Evolutionary conservation across 2,329 filamentous ascomycete species (phyloP).

Genomic region (Aspergillus ochraceoroseus): DNA sequence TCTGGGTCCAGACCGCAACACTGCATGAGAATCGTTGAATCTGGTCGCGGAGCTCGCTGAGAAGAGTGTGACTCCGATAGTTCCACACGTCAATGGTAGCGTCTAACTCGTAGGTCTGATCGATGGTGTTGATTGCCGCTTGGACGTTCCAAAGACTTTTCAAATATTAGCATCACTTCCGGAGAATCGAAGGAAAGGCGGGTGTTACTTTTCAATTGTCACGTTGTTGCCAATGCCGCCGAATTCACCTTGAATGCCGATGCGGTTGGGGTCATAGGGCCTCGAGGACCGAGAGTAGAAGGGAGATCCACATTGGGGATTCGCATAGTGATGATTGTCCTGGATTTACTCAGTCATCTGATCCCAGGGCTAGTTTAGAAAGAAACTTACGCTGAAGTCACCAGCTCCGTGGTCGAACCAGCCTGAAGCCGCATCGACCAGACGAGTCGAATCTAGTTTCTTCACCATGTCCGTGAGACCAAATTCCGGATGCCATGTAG

Average conservation of each 20-base stretch:
- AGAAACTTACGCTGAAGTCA: slow-evolving; percentile 49
- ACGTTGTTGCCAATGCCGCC: slow-evolving; percentile 64
- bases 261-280: slow-evolving; percentile 56
- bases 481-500: slow-evolving; percentile 51
- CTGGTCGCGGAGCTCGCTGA: slow-evolving; percentile 48
- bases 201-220: slow-evolving; percentile 54
- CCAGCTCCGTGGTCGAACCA: slow-evolving; percentile 66
- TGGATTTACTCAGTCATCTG: slow-evolving; percentile 21
- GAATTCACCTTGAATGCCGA: slow-evolving; percentile 67
- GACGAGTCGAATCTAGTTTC: slow-evolving; percentile 57
- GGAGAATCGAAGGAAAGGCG: not conserved
- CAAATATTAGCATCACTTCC: not conserved
- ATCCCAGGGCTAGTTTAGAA: not conserved
- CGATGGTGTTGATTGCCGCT: slow-evolving; percentile 55
- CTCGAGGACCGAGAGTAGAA: slow-evolving; percentile 57
- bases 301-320: slow-evolving; percentile 65
- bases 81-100: slow-evolving; percentile 58
- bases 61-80: slow-evolving; percentile 55
- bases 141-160: slow-evolving; percentile 61
- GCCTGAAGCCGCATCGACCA: slow-evolving; percentile 60
- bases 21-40: slow-evolving; percentile 57
- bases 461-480: slow-evolving; percentile 53
- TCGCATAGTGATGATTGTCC: slow-evolving; percentile 69
- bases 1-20: slow-evolving; percentile 68
- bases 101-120: slow-evolving; percentile 64